These are phyloP conservation scores for Apiotrichum montevideense DNA, from an alignment of 1,284 basidiomycete species.

Conservation along the genomic window DNA sequence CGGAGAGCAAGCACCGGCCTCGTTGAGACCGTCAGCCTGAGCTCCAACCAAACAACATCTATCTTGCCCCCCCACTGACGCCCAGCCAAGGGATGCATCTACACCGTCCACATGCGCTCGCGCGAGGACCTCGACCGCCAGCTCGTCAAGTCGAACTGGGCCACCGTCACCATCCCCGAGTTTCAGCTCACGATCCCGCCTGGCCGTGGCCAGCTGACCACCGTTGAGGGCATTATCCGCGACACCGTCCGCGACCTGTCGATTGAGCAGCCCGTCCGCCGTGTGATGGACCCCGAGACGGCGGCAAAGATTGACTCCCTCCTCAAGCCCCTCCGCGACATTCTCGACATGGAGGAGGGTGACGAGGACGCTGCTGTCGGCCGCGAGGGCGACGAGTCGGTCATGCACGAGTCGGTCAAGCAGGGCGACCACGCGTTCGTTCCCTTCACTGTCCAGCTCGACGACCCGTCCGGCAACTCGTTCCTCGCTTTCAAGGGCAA, in stretches of 20 bases:
- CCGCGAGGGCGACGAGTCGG: constrained; percentile 28
- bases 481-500: constrained; percentile 80
- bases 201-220: constrained; percentile 85
- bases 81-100: constrained; percentile 52
- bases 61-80: too few species aligned
- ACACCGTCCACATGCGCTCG: constrained; percentile 73
- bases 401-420: constrained; percentile 30
- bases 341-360: constrained; percentile 64
- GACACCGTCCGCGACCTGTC: constrained; percentile 79
- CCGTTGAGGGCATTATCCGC: constrained; percentile 84
- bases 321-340: constrained; percentile 60
- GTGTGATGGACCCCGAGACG: constrained; percentile 70
- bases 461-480: constrained; percentile 93
- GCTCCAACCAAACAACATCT: too few species aligned
- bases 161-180: constrained; percentile 79
- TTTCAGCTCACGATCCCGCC: constrained; percentile 86
- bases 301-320: constrained; percentile 74
- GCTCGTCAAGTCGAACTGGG: constrained; percentile 81
- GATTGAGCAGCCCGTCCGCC: constrained; percentile 78
- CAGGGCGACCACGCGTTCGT: constrained; percentile 54
- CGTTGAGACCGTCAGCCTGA: too few species aligned
- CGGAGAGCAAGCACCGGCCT: too few species aligned
- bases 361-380: constrained; percentile 44
- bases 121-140: constrained; percentile 84
- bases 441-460: constrained; percentile 76